Percentiles rank a stretch among this genome's conserved stretches.
These are phyloP conservation scores for Salix dunnii DNA, from an alignment of 345 rosid species.

Conservation along the genomic window DNA sequence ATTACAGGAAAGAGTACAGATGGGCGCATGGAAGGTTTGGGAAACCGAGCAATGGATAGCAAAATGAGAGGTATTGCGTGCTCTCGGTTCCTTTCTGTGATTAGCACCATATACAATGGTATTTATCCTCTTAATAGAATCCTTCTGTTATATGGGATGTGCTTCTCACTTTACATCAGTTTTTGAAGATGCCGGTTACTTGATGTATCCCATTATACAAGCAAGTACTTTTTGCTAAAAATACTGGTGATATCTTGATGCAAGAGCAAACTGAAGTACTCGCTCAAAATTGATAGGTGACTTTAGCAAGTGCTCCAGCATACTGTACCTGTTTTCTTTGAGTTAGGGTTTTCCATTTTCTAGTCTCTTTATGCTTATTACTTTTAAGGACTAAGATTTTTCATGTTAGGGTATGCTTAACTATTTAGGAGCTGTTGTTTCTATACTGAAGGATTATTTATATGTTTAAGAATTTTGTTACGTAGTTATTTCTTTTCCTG, in stretches of 20 bases:
- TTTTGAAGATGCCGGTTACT: neutral
- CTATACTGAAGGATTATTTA: neutral
- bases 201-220: neutral
- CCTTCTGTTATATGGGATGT: neutral
- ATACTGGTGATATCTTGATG: neutral
- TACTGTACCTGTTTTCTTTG: neutral
- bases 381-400: neutral
- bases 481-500: too few species aligned
- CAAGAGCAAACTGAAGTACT: neutral
- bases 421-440: neutral
- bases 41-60: constrained; percentile 94
- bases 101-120: constrained; percentile 19
- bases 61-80: constrained; percentile 75
- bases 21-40: constrained; percentile 94
- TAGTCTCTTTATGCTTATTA: neutral
- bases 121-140: constrained; percentile 8
- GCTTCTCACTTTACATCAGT: neutral
- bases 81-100: constrained; percentile 27
- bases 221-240: neutral
- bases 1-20: constrained; percentile 92
- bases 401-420: neutral
- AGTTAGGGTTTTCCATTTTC: neutral
- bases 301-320: neutral
- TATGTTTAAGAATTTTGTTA: neutral
- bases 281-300: neutral